Evolutionary conservation across 2,329 filamentous ascomycete genomes (phyloP).

Genomic region (Phyllosticta citriasiana): DNA sequence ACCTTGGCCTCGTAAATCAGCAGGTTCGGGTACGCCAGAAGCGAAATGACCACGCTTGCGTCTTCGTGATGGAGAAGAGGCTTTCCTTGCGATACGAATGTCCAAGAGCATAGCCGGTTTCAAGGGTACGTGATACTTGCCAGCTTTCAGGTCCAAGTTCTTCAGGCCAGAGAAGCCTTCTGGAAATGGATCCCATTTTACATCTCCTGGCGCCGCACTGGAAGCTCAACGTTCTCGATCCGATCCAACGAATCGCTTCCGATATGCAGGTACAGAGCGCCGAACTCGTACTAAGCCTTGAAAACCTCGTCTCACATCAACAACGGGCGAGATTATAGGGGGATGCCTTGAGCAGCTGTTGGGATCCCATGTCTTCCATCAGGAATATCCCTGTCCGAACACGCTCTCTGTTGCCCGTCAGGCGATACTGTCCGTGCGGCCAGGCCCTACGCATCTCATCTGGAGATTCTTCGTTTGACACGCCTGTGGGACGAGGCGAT

Average conservation of each 20-base stretch:
- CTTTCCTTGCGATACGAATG: background rate
- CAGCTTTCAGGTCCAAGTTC: background rate
- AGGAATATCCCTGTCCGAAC: background rate
- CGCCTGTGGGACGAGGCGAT: background rate
- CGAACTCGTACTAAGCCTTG: background rate
- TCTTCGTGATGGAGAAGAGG: background rate
- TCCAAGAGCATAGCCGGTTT: background rate
- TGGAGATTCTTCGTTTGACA: background rate
- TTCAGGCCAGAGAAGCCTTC: background rate
- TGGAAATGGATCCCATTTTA: background rate
- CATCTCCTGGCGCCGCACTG: background rate
- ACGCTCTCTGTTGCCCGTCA: background rate
- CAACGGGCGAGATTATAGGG: background rate
- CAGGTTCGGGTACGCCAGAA: background rate
- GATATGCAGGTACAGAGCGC: background rate
- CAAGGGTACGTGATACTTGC: background rate
- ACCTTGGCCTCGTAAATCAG: conserved; percentile 7
- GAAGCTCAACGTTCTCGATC: background rate
- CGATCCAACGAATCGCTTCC: background rate
- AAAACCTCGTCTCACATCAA: background rate
- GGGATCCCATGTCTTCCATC: background rate
- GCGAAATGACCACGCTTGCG: background rate
- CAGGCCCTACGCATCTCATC: background rate
- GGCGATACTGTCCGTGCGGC: background rate
- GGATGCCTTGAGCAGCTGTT: background rate